These are phyloP conservation scores for Leptosphaerulina australis DNA, from an alignment of 2,329 filamentous ascomycete species.

Conservation along the genomic window DNA sequence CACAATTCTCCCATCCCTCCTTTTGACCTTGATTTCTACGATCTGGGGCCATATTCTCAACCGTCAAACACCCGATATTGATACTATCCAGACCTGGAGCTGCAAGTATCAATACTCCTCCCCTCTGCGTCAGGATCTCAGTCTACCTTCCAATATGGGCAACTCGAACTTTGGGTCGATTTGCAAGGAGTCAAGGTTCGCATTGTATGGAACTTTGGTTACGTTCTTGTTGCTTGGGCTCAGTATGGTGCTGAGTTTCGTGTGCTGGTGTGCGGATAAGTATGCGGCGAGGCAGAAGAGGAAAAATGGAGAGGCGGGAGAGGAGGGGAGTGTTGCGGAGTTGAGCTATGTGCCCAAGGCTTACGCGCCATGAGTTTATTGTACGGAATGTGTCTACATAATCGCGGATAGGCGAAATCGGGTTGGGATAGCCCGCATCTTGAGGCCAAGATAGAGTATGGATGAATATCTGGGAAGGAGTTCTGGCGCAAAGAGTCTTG, in stretches of 20 bases:
- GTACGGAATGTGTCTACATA: too few species aligned
- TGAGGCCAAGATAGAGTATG: not conserved
- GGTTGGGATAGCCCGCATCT: too few species aligned
- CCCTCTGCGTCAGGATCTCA: conserved; percentile 30
- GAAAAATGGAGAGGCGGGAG: conserved; percentile 34
- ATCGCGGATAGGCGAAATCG: too few species aligned
- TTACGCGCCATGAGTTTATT: conserved; percentile 5
- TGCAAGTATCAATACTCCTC: conserved; percentile 46
- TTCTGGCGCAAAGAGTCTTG: conserved; percentile 11
- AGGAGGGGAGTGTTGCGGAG: conserved; percentile 14
- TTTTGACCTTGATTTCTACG: conserved; percentile 51
- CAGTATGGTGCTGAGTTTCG: conserved; percentile 41
- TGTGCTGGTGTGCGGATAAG: conserved; percentile 49
- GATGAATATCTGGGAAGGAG: not conserved
- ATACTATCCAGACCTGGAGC: conserved; percentile 50
- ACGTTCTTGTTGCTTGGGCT: conserved; percentile 49
- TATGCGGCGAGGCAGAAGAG: conserved; percentile 39
- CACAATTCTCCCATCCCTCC: conserved; percentile 44
- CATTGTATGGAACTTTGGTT: conserved; percentile 52
- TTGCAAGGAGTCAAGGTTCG: conserved; percentile 54
- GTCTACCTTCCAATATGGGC: conserved; percentile 36
- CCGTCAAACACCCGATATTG: conserved; percentile 39
- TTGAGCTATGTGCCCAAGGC: conserved; percentile 17
- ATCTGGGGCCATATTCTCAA: conserved; percentile 50
- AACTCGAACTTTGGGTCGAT: conserved; percentile 48